A percentile compares a stretch with the other conserved stretches of the same genome.
Conservation (phyloP, 345 rosid species). For the Gossypium bickii region DNA sequence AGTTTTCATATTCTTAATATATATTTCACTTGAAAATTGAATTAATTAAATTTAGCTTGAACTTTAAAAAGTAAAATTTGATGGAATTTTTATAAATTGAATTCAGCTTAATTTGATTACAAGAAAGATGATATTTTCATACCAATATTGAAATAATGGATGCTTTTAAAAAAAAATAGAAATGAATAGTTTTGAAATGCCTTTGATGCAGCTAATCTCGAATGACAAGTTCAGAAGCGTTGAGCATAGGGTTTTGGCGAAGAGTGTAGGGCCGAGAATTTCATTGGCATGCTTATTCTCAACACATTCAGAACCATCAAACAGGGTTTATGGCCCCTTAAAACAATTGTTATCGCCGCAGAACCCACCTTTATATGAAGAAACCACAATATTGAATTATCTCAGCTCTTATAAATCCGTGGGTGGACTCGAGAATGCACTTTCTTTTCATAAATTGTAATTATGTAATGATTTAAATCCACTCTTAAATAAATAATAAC, state of each 20-base stretch:
- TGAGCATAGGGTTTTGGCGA: constrained; percentile 26
- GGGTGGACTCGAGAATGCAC: constrained; percentile 9
- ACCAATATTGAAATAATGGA: too few relatives aligned
- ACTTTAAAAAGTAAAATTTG: too few relatives aligned
- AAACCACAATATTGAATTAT: constrained; percentile 10
- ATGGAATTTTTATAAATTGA: too few relatives aligned
- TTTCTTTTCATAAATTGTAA: constrained; percentile 6
- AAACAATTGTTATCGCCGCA: constrained; percentile 18
- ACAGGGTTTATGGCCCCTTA: constrained; percentile 19
- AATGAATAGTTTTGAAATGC: too few relatives aligned
- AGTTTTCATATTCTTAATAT: too few relatives aligned
- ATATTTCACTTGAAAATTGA: too few relatives aligned
- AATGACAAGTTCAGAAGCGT: constrained; percentile 24
- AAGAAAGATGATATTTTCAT: too few relatives aligned
- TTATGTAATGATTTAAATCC: background rate
- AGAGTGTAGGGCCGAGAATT: constrained; percentile 21
- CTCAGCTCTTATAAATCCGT: background rate
- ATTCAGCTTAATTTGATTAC: too few relatives aligned
- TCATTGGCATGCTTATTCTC: constrained; percentile 25
- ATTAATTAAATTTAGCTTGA: too few relatives aligned
- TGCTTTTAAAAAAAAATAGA: too few relatives aligned
- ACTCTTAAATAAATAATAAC: too few relatives aligned
- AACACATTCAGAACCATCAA: background rate
- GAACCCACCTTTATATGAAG: constrained; percentile 24
- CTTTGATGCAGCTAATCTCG: constrained; percentile 14